phyloP scores from a whole-genome alignment of 2,329 filamentous ascomycete species.

The Fusarium subtropicale region DNA sequence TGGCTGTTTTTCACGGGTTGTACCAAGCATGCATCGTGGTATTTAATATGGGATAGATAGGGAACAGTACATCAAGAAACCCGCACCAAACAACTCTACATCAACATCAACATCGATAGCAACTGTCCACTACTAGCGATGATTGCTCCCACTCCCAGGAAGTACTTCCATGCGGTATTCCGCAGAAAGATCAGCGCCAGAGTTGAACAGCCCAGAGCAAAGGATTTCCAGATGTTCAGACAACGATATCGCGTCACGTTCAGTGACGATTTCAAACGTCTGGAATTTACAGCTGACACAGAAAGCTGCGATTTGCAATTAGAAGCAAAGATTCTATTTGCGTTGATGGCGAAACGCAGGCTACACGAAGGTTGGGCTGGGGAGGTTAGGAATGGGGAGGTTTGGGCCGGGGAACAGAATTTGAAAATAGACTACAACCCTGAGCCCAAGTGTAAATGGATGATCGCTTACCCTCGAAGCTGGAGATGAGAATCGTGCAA shows the following conservation, averaged over 20 bases:
- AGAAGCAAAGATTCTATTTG: not conserved
- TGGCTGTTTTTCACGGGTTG: not conserved
- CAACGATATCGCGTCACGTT: not conserved
- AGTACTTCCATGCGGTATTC: not conserved
- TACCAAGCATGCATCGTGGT: not conserved
- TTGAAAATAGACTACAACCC: not conserved
- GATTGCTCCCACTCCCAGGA: accelerated
- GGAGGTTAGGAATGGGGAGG: not conserved
- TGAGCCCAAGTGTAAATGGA: not conserved
- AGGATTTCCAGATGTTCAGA: not conserved
- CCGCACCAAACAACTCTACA: not conserved
- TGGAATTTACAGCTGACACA: not conserved
- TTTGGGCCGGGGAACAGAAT: not conserved
- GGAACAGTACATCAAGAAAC: not conserved
- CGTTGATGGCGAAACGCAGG: too few relatives aligned
- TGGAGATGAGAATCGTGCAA: too few relatives aligned
- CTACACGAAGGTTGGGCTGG: not conserved
- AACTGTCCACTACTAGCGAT: not conserved
- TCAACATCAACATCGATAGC: not conserved
- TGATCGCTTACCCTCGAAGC: accelerated
- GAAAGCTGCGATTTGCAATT: not conserved
- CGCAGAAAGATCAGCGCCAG: too few relatives aligned
- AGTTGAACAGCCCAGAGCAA: not conserved
- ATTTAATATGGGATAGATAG: too few relatives aligned
- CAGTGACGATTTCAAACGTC: not conserved